A percentile compares a stretch with the other conserved stretches of the same genome.
These are phyloP conservation scores for Candida labiduridarum DNA, from an alignment of 1,139 yeast species.

Conservation along the genomic window DNA sequence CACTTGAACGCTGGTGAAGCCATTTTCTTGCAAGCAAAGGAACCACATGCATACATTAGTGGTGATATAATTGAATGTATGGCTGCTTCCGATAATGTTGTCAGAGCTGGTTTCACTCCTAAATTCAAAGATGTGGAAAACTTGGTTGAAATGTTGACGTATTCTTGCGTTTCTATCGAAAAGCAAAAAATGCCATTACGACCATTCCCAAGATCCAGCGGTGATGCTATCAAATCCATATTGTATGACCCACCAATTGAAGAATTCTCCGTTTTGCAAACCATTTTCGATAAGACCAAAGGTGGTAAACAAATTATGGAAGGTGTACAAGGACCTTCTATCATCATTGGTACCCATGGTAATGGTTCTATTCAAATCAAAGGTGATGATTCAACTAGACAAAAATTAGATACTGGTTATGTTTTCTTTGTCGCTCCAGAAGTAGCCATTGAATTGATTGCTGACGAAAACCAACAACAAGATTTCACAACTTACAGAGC, in stretches of 20 bases:
- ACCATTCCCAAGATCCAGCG: slow-evolving; percentile 62
- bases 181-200: slow-evolving; percentile 87
- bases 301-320: slow-evolving; percentile 53
- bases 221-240: slow-evolving; percentile 62
- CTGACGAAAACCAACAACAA: slow-evolving; percentile 42
- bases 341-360: slow-evolving; percentile 83
- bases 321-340: slow-evolving; percentile 82
- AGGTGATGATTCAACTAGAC: slow-evolving; percentile 34
- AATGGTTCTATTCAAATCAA: slow-evolving; percentile 57
- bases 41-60: slow-evolving; percentile 95
- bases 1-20: slow-evolving; percentile 89
- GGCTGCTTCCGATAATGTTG: slow-evolving; percentile 99
- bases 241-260: slow-evolving; percentile 95
- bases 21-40: slow-evolving; percentile 94
- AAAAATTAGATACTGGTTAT: slow-evolving; percentile 58
- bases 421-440: slow-evolving; percentile 86
- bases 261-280: slow-evolving; percentile 89
- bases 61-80: slow-evolving; percentile 98
- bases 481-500: slow-evolving; percentile 83
- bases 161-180: slow-evolving; percentile 83
- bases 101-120: slow-evolving; percentile 98
- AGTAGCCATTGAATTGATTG: slow-evolving; percentile 59
- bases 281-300: slow-evolving; percentile 48
- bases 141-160: slow-evolving; percentile 88
- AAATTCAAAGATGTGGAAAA: slow-evolving; percentile 93